Conservation (phyloP, 2,329 filamentous ascomycete genomes). For the Phyllosticta citriasiana region DNA sequence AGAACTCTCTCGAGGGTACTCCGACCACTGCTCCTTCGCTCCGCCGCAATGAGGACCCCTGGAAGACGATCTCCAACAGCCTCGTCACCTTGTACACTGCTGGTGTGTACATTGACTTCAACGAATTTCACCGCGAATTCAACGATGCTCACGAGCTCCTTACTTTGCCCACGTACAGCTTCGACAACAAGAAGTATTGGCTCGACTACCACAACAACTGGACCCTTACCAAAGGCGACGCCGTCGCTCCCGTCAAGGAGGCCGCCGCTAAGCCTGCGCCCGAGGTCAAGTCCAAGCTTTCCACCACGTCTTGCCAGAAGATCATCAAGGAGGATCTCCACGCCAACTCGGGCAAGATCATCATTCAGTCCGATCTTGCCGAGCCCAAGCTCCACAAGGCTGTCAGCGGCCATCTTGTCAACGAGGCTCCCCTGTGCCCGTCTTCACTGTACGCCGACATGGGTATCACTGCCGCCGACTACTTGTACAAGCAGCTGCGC, state of each 20-base stretch:
- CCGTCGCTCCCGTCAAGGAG: slow-evolving; percentile 31
- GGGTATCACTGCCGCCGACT: slow-evolving; percentile 55
- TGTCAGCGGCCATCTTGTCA: slow-evolving; percentile 57
- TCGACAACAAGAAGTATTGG: slow-evolving; percentile 65
- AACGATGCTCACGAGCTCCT: slow-evolving; percentile 48
- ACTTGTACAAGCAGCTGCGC: slow-evolving; percentile 54
- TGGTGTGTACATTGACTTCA: slow-evolving; percentile 58
- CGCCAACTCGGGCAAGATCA: slow-evolving; percentile 47
- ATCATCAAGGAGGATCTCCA: slow-evolving; percentile 54
- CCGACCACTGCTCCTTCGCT: slow-evolving; percentile 51
- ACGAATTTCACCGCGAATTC: slow-evolving; percentile 58
- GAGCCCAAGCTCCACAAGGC: slow-evolving; percentile 53
- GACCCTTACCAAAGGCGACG: slow-evolving; percentile 57
- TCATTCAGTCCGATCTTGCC: slow-evolving; percentile 57
- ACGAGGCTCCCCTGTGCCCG: slow-evolving; percentile 55
- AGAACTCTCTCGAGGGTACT: slow-evolving; percentile 48
- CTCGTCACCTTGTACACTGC: slow-evolving; percentile 50
- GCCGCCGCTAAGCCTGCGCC: slow-evolving; percentile 28
- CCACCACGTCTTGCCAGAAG: slow-evolving; percentile 56
- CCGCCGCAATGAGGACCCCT: slow-evolving; percentile 52
- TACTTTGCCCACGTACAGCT: slow-evolving; percentile 58
- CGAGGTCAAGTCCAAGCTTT: slow-evolving; percentile 44
- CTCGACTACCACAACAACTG: slow-evolving; percentile 63
- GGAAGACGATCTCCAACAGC: slow-evolving; percentile 52
- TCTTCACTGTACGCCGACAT: slow-evolving; percentile 56